Percentiles rank a stretch among this genome's conserved stretches.
These are phyloP conservation scores for Hyparrhenia diplandra DNA, from an alignment of 176 grass and related monocot genomes.

Conservation along the genomic window DNA sequence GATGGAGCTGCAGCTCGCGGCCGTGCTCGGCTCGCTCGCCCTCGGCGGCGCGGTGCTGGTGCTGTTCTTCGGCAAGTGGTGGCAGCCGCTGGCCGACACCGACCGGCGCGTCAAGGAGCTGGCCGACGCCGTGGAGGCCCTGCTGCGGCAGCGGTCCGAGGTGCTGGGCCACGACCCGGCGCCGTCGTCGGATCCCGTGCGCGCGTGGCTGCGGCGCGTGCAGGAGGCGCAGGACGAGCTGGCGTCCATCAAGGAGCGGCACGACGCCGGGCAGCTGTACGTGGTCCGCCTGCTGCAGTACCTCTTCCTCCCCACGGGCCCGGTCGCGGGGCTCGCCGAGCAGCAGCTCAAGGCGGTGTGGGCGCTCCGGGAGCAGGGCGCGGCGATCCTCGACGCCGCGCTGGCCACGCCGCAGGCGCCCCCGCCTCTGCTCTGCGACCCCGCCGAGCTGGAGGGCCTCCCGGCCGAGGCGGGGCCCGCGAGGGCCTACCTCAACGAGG, in stretches of 20 bases:
- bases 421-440: constrained; percentile 35
- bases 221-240: constrained; percentile 49
- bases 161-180: constrained; percentile 23
- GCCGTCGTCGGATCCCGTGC: constrained; percentile 23
- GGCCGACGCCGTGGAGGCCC: constrained; percentile 31
- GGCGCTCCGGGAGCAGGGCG: constrained; percentile 38
- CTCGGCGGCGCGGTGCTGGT: constrained; percentile 44
- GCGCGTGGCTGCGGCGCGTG: constrained; percentile 47
- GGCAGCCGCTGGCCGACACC: constrained; percentile 45
- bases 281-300: constrained; percentile 43
- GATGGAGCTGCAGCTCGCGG: constrained; percentile 46
- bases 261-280: constrained; percentile 43
- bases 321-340: constrained; percentile 19
- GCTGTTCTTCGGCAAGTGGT: constrained; percentile 58
- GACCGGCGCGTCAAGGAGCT: constrained; percentile 50
- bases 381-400: constrained; percentile 29
- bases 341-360: constrained; percentile 42
- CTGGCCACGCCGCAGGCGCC: constrained; percentile 39
- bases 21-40: constrained; percentile 38
- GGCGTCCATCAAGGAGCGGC: constrained; percentile 37
- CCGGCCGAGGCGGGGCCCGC: neutral
- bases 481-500: constrained; percentile 28
- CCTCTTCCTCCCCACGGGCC: constrained; percentile 34
- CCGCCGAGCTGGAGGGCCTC: constrained; percentile 33
- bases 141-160: constrained; percentile 29